A percentile compares a stretch with the other conserved stretches of the same genome.
phyloP scores from a whole-genome alignment of 2,329 filamentous ascomycete species.

The Thelonectria blattea region DNA sequence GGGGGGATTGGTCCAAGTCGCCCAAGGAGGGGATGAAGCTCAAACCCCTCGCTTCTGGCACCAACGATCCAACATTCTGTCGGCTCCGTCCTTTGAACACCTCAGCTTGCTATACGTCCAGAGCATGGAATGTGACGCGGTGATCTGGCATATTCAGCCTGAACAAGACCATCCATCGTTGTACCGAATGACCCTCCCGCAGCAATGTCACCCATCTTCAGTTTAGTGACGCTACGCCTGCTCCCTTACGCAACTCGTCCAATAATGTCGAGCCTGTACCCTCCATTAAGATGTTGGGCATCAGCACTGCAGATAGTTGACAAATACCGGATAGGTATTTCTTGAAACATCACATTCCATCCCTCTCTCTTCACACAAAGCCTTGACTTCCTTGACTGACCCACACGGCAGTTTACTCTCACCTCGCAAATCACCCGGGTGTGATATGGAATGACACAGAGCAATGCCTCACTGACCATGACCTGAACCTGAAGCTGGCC shows the following conservation, averaged over 20 bases:
- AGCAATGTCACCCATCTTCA: constrained; percentile 5
- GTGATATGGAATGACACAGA: not conserved
- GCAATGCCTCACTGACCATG: not conserved
- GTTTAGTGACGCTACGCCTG: not conserved
- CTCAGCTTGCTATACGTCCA: constrained; percentile 12
- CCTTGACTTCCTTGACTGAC: not conserved
- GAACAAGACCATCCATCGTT: constrained; percentile 14
- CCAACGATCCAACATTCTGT: constrained; percentile 40
- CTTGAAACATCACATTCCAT: not conserved
- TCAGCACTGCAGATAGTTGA: constrained; percentile 12
- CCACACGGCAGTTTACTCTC: not conserved
- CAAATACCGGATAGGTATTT: constrained; percentile 8
- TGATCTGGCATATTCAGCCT: constrained; percentile 25
- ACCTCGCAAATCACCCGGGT: not conserved
- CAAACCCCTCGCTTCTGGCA: constrained; percentile 45
- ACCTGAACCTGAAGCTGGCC: constrained; percentile 21
- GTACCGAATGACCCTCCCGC: constrained; percentile 9
- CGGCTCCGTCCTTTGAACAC: constrained; percentile 24
- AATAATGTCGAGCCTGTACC: constrained; percentile 14
- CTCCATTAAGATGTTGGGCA: constrained; percentile 13
- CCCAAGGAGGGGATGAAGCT: constrained; percentile 17
- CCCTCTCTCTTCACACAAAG: not conserved
- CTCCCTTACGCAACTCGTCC: not conserved
- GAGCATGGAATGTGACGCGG: constrained; percentile 35
- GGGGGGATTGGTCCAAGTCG: constrained; percentile 35